Evolutionary conservation across 2,329 filamentous ascomycete genomes (phyloP), one percentile per base, ranked within the genome.

Genomic region (Aspergillus sp.): DNA sequence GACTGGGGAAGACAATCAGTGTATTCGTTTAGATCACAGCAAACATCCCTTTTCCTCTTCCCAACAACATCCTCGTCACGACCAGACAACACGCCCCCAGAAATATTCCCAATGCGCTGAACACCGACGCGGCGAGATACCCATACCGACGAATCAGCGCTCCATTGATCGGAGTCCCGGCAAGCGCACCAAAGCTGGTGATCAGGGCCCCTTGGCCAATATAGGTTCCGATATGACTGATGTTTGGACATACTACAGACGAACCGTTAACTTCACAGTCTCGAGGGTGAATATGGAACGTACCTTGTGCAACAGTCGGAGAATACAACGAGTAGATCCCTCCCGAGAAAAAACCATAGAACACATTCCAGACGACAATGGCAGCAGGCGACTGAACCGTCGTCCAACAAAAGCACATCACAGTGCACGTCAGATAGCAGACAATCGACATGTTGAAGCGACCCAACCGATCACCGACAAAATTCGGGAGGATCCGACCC

Each of bases 321-420:
- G 41, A 44, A 23, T 44, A 44, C 20, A 44, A 44, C 9, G 66
- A 67, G 6, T 73, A 59, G 23, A 72, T 67, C 0, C 64, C 65
- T 2, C 69, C 72, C 0, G 67, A 71, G 42, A 55, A 63, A 57
- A 71, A 71, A 0, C 70, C 70, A 52, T 67, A 70, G 0, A 69
- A 23, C 2, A 57, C 59, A 13, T 64, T 54, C 40, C 66, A 71
- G 5, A 69, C 63, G 21, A 71, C 65, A 17, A 71, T 62, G 0
- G 59, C 59, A 4, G 60, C 64, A 20, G 62, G 65, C 14, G 47
- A 58, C 11, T 53, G 45, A 4, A 63, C 54, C 6, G 50, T 34
- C 32, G 63, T 61, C 65, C 66, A 67, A 48, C 66, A 70, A 20
- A 68, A 59, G 9, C 63, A 58, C 13, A 71, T 50, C 17, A 71